These are phyloP conservation scores for Candida patagonica DNA, from an alignment of 805 yeast genomes.

Conservation along the genomic window DNA sequence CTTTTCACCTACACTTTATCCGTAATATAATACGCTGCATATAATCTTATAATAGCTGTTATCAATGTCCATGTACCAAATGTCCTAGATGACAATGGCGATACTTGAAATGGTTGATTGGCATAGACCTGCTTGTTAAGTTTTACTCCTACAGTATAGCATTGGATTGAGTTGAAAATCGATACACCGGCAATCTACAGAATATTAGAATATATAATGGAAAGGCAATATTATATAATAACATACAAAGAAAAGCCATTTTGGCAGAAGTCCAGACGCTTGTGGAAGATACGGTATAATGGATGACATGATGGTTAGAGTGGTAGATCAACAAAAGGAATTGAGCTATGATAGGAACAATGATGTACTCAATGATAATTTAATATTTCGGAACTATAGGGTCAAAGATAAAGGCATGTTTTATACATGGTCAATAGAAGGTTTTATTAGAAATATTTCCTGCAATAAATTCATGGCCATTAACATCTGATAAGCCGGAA, in stretches of 20 bases:
- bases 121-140: slow-evolving; percentile 77
- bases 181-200: slow-evolving; percentile 75
- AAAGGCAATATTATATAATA: background rate
- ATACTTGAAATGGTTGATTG: slow-evolving; percentile 39
- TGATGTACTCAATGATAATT: too few relatives aligned
- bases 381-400: too few relatives aligned
- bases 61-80: slow-evolving; percentile 97
- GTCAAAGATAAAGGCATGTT: too few relatives aligned
- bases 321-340: too few relatives aligned
- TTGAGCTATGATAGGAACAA: too few relatives aligned
- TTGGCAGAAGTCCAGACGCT: slow-evolving; percentile 49
- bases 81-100: slow-evolving; percentile 78
- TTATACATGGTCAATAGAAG: too few relatives aligned
- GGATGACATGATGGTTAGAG: slow-evolving; percentile 4
- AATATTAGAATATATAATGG: slow-evolving; percentile 7
- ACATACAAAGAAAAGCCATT: slow-evolving; percentile 63
- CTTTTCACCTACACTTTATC: slow-evolving; percentile 41
- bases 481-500: too few relatives aligned
- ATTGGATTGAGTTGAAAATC: slow-evolving; percentile 79
- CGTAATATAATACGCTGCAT: slow-evolving; percentile 71
- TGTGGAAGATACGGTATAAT: slow-evolving; percentile 4
- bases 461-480: too few relatives aligned
- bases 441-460: too few relatives aligned
- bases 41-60: slow-evolving; percentile 73
- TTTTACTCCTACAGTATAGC: slow-evolving; percentile 63